Base-by-base conservation (phyloP, 352 stramenopile species). In the Phytophthora constricta region DNA sequence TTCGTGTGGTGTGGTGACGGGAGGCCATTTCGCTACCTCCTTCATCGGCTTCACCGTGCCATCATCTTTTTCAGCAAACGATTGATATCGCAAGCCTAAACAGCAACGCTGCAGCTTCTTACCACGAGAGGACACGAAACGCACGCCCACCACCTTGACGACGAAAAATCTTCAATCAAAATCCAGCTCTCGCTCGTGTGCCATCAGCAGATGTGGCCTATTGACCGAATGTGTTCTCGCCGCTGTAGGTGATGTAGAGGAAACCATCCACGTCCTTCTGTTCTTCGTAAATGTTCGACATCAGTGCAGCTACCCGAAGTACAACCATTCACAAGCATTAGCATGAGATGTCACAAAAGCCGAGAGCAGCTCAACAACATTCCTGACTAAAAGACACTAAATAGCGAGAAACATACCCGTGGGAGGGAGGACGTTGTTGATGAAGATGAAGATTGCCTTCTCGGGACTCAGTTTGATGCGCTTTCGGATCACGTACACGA, bases 401-500 rank as follows among this genome's bases (percentile, higher is more conserved):
- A 19, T 22, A 39, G 20, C 25, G 33, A 65, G 33, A 64, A 27
- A 37, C 69, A 45, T 73, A 94, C 86, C 95, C 55, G 97, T 99
- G 19, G 96, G 96, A 54, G 97, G 97, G 37, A 99, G 97, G 41
- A 97, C 96, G 80, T 99, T 99, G 70, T 98, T 98, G 77, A 99
- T 98, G 82, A 99, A 99, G 63, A 99, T 95, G 83, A 99, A 99
- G 65, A 99, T 97, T 50, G 97, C 98, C 71, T 95, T 95, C 75
- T 99, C 97, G 1, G 97, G 93, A 56, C 95, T 97, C 60, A 99
- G 78, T 84, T 99, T 99, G 77, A 99, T 99, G 62, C 98, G 94
- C 87, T 99, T 99, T 65, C 97, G 95, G 77, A 99, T 99, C 42
- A 99, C 97, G 77, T 99, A 99, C 62, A 99, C 95, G 72, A 99